Evolutionary conservation across 768 basidiomycete species (phyloP).

Genomic region (Cantharellus cinnabarinus): DNA sequence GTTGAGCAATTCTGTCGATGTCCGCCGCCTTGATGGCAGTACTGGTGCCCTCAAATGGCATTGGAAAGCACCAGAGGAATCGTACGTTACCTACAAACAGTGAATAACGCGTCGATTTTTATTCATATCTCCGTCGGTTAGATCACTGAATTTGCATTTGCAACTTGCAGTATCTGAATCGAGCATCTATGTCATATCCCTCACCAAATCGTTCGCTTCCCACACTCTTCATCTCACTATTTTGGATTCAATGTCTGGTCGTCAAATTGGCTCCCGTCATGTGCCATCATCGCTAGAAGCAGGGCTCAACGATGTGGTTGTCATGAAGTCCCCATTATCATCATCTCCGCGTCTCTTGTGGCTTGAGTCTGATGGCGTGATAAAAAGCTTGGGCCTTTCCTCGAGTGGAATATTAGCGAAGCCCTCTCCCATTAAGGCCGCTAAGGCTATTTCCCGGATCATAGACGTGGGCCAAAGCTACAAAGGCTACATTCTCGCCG

Average conservation of each 20-base stretch:
- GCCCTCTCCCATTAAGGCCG: too few species aligned
- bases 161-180: constrained; percentile 33
- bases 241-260: constrained; percentile 34
- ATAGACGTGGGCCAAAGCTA: too few species aligned
- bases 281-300: constrained; percentile 32
- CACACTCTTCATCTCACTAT: constrained; percentile 50
- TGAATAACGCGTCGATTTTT: not conserved
- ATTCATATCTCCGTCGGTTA: constrained; percentile 14
- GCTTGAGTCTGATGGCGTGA: constrained; percentile 28
- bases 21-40: constrained; percentile 29
- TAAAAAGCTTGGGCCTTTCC: too few species aligned
- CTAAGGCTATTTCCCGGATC: too few species aligned
- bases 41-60: constrained; percentile 44
- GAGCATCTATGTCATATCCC: constrained; percentile 37
- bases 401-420: too few species aligned
- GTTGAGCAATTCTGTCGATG: constrained; percentile 38
- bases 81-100: constrained; percentile 23
- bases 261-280: constrained; percentile 26
- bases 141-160: constrained; percentile 44
- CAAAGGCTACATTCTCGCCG: too few species aligned
- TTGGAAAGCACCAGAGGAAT: constrained; percentile 50
- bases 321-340: too few species aligned
- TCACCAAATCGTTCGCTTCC: constrained; percentile 28
- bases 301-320: constrained; percentile 17
- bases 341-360: constrained; percentile 8